Evolutionary conservation across 176 grass and related monocot species (phyloP).

Genomic region (Hordeum marinum): DNA sequence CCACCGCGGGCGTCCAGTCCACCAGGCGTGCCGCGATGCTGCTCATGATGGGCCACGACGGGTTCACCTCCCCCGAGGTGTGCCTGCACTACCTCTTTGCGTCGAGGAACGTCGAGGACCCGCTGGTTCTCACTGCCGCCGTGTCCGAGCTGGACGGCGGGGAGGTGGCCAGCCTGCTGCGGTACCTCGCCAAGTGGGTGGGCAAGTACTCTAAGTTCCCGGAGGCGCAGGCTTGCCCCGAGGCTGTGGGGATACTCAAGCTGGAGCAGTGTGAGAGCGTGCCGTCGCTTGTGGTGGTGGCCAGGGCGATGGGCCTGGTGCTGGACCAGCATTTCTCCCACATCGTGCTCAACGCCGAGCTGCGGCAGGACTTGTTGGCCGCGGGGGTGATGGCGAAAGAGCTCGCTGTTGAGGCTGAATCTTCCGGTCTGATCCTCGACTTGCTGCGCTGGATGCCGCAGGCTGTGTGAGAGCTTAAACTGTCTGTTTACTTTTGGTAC

Average conservation of each 20-base stretch:
- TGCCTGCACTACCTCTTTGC: constrained; percentile 83
- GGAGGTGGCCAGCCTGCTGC: constrained; percentile 54
- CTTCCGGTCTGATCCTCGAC: constrained; percentile 41
- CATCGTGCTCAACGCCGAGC: constrained; percentile 60
- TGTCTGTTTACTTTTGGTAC: not conserved
- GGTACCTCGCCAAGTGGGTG: constrained; percentile 78
- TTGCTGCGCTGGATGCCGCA: constrained; percentile 43
- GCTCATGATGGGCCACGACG: constrained; percentile 75
- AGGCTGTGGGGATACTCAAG: constrained; percentile 13
- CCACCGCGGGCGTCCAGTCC: too few relatives aligned
- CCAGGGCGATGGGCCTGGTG: constrained; percentile 46
- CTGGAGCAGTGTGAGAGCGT: constrained; percentile 18
- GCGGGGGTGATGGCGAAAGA: constrained; percentile 25
- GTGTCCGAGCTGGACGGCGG: constrained; percentile 58
- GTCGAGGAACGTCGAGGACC: constrained; percentile 34
- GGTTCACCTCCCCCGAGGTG: constrained; percentile 44
- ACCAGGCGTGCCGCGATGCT: constrained; percentile 46
- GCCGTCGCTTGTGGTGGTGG: constrained; percentile 37
- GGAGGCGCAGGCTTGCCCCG: constrained; percentile 18
- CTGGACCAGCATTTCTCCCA: constrained; percentile 84
- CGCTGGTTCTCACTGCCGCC: constrained; percentile 44
- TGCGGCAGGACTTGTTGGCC: constrained; percentile 44
- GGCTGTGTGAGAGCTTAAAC: constrained; percentile 19
- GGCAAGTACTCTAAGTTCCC: constrained; percentile 52
- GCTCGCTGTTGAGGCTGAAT: constrained; percentile 42